phyloP scores from a whole-genome alignment of 108 stramenopile species.

The Epithemia pelagica region DNA sequence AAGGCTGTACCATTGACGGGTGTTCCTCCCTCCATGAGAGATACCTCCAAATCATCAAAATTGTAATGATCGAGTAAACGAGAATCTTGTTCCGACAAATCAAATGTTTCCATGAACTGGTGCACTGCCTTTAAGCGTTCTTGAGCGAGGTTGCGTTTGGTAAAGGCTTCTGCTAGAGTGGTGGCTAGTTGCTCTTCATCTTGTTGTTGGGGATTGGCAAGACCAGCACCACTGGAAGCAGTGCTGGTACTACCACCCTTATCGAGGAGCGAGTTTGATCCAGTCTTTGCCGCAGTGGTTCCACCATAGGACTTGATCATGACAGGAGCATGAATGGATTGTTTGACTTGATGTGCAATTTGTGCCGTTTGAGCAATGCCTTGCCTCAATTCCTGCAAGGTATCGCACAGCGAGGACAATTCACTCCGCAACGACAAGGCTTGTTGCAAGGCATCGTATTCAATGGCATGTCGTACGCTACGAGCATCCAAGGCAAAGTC shows the following conservation, averaged over 20 bases:
- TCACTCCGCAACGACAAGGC: slow-evolving; percentile 66
- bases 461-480: slow-evolving; percentile 74
- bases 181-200: slow-evolving; percentile 59
- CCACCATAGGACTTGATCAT: slow-evolving; percentile 5
- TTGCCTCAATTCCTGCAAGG: slow-evolving; percentile 37
- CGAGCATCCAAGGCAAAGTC: slow-evolving; percentile 53
- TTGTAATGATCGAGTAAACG: slow-evolving; percentile 63
- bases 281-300: neutral
- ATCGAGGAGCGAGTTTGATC: neutral
- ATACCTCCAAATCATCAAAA: slow-evolving; percentile 46
- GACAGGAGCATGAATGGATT: slow-evolving; percentile 34
- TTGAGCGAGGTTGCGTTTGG: slow-evolving; percentile 32
- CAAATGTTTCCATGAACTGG: slow-evolving; percentile 76
- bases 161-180: slow-evolving; percentile 39
- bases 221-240: neutral
- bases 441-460: slow-evolving; percentile 73
- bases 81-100: slow-evolving; percentile 71
- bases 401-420: slow-evolving; percentile 39
- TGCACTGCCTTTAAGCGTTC: slow-evolving; percentile 52
- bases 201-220: slow-evolving; percentile 24
- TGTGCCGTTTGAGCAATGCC: slow-evolving; percentile 45
- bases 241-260: neutral
- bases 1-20: slow-evolving; percentile 57
- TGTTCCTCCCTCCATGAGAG: slow-evolving; percentile 6
- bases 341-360: slow-evolving; percentile 48